phyloP scores from a whole-genome alignment of 805 yeast species.

The Starmerella potacharoeniae region DNA sequence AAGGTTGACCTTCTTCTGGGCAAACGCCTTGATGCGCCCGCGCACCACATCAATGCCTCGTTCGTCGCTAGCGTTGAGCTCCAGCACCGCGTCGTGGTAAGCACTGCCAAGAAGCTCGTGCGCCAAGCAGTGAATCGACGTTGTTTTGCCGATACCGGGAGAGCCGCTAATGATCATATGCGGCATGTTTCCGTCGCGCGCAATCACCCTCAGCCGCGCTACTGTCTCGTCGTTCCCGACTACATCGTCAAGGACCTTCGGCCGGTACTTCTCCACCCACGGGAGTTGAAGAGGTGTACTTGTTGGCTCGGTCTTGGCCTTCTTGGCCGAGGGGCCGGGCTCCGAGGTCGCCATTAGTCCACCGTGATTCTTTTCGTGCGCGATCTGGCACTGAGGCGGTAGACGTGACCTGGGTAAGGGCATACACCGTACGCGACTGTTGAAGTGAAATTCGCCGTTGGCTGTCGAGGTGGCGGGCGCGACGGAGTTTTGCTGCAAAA shows the following conservation, averaged over 20 bases:
- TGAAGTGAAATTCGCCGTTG: background rate
- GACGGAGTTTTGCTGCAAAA: too few species aligned
- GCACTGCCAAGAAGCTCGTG: conserved; percentile 60
- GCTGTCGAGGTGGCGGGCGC: too few species aligned
- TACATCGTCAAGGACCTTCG: conserved; percentile 62
- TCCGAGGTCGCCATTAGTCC: background rate
- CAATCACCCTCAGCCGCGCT: conserved; percentile 70
- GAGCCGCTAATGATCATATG: conserved; percentile 86
- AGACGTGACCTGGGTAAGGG: background rate
- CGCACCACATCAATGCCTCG: conserved; percentile 96
- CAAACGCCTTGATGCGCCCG: conserved; percentile 87
- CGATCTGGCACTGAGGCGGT: background rate
- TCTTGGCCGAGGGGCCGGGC: conserved; percentile 20
- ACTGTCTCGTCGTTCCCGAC: conserved; percentile 92
- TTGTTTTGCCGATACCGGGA: conserved; percentile 97
- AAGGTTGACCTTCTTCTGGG: conserved; percentile 79
- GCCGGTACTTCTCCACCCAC: conserved; percentile 95
- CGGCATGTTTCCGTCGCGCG: conserved; percentile 91
- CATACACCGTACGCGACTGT: background rate
- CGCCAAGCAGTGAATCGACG: conserved; percentile 84
- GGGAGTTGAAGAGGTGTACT: conserved; percentile 17
- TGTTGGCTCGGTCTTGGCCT: conserved; percentile 4
- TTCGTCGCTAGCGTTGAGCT: conserved; percentile 92
- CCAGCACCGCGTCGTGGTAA: conserved; percentile 73
- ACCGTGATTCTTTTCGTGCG: background rate